phyloP scores from a whole-genome alignment of 371 early-diverging fungal species.

The Parasitella parasitica region DNA sequence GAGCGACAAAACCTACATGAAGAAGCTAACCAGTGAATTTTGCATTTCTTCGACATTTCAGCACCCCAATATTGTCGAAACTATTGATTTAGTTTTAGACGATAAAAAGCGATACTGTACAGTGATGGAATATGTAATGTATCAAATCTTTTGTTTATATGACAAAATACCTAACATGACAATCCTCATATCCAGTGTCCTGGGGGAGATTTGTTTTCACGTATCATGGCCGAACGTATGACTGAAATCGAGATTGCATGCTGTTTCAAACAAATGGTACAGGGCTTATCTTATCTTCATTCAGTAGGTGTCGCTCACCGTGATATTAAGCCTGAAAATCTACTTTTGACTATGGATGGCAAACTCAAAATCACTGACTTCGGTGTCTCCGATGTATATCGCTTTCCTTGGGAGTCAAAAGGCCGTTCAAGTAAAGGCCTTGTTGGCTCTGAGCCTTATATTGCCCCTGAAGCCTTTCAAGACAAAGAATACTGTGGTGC shows the following conservation, averaged over 20 bases:
- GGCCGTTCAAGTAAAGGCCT: conserved; percentile 75
- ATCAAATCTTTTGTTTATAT: not conserved
- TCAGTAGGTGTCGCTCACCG: conserved; percentile 94
- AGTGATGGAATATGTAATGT: conserved; percentile 80
- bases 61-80: conserved; percentile 84
- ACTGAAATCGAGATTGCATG: conserved; percentile 76
- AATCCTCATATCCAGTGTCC: conserved; percentile 48
- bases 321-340: conserved; percentile 69
- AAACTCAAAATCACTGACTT: conserved; percentile 97
- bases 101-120: conserved; percentile 90
- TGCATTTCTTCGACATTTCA: conserved; percentile 87
- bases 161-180: not conserved
- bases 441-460: conserved; percentile 90
- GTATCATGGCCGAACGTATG: conserved; percentile 75
- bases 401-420: conserved; percentile 75
- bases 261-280: conserved; percentile 90
- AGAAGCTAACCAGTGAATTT: conserved; percentile 88
- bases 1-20: conserved; percentile 86
- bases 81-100: conserved; percentile 91
- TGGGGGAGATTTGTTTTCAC: conserved; percentile 82
- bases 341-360: conserved; percentile 79
- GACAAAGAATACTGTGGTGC: conserved; percentile 79
- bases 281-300: conserved; percentile 89
- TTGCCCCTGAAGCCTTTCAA: conserved; percentile 83
- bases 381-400: conserved; percentile 93